Conservation (phyloP, 768 basidiomycete genomes). For the Tephrocybe sp. region DNA sequence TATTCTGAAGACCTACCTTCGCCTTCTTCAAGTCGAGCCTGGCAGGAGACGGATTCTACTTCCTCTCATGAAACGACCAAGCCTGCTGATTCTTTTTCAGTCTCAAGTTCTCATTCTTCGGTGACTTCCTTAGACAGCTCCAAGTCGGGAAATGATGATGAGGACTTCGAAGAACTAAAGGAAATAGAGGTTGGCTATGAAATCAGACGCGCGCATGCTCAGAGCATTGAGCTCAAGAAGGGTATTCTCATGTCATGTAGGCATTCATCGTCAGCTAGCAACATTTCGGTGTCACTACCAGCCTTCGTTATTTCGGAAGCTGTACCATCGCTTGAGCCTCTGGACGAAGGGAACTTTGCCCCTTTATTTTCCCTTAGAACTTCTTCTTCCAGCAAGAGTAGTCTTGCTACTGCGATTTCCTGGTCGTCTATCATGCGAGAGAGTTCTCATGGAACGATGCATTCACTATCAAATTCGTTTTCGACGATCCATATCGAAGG, state of each 20-base stretch:
- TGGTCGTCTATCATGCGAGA: constrained; percentile 17
- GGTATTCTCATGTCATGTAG: constrained; percentile 38
- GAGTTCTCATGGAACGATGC: constrained; percentile 14
- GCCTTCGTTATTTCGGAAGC: constrained; percentile 22
- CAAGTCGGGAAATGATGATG: constrained; percentile 20
- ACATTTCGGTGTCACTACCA: constrained; percentile 13
- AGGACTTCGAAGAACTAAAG: constrained; percentile 5
- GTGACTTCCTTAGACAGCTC: constrained; percentile 18
- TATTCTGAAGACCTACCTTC: constrained; percentile 15
- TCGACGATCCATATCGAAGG: constrained; percentile 13
- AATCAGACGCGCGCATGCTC: constrained; percentile 43
- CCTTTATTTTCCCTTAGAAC: constrained; percentile 6
- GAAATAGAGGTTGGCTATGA: constrained; percentile 37
- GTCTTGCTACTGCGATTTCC: constrained; percentile 9
- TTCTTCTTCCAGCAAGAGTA: constrained; percentile 6
- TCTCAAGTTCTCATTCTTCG: constrained; percentile 17
- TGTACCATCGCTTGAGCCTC: constrained; percentile 4
- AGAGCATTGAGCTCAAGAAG: constrained; percentile 49
- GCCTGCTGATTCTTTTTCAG: constrained; percentile 17
- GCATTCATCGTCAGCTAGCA: constrained; percentile 12
- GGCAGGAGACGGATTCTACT: constrained; percentile 29
- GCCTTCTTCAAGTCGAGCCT: constrained; percentile 15
- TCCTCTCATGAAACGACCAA: constrained; percentile 27
- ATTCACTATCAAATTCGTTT: constrained; percentile 13
- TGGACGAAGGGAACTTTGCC: constrained; percentile 7